Percentiles rank a stretch among this genome's conserved stretches.
These are phyloP conservation scores for Aphanomyces astaci DNA, from an alignment of 352 stramenopile species.

Conservation along the genomic window DNA sequence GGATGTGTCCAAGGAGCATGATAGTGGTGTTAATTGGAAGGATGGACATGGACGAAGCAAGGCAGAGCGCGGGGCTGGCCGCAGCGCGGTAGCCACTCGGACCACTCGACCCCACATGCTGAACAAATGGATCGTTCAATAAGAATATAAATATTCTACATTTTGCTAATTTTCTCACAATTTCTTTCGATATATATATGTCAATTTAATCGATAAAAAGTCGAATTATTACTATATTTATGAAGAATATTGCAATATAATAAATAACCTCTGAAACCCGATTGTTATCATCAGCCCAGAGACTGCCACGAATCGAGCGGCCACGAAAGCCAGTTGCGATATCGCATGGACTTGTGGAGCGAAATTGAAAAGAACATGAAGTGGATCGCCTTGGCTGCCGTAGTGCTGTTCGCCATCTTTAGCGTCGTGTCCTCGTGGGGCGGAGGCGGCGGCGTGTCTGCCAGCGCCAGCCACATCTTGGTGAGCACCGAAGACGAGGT, in stretches of 20 bases:
- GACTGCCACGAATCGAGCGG: neutral
- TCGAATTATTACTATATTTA: too few relatives aligned
- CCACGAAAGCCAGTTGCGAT: neutral
- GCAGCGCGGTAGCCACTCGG: neutral
- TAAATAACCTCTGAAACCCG: neutral
- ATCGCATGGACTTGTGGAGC: neutral
- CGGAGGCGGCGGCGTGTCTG: conserved; percentile 30
- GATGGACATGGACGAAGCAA: neutral
- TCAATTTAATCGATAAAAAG: too few relatives aligned
- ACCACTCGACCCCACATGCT: neutral
- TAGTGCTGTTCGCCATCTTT: conserved; percentile 32
- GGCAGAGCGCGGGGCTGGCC: neutral
- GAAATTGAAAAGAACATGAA: conserved; percentile 13
- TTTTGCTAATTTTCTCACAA: too few relatives aligned
- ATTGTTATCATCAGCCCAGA: neutral
- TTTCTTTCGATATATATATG: too few relatives aligned
- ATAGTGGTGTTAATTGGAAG: neutral
- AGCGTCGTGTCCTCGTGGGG: conserved; percentile 22
- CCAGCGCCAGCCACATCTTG: conserved; percentile 71
- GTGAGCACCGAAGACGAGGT: conserved; percentile 49
- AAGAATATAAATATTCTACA: too few relatives aligned
- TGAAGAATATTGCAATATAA: neutral
- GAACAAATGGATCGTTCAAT: too few relatives aligned
- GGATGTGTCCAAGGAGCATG: neutral
- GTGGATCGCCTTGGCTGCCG: conserved; percentile 32